Conservation (phyloP, 805 yeast species). For the Yarrowia osloensis region DNA sequence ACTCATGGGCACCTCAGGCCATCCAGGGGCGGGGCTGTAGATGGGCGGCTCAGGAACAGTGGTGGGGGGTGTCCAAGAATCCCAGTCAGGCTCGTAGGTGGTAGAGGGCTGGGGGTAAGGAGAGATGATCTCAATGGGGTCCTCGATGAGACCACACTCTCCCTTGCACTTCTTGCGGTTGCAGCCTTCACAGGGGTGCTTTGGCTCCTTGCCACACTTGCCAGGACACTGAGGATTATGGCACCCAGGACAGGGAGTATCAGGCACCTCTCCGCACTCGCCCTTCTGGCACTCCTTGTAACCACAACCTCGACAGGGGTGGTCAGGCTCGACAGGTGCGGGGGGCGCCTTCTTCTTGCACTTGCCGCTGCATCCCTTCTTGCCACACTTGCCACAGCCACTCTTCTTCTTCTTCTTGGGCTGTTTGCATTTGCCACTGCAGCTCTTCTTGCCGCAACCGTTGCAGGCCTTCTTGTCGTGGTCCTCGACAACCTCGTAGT, state of each 20-base stretch:
- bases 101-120: slow-evolving; percentile 13
- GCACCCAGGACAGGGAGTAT: slow-evolving; percentile 16
- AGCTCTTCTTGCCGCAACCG: slow-evolving; percentile 21
- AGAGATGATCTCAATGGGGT: slow-evolving; percentile 21
- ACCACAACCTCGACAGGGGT: slow-evolving; percentile 24
- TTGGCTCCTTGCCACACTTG: slow-evolving; percentile 22
- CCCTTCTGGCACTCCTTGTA: slow-evolving; percentile 12
- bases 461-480: neutral
- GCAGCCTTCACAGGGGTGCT: slow-evolving; percentile 18
- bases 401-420: slow-evolving; percentile 16
- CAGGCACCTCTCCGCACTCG: slow-evolving; percentile 2
- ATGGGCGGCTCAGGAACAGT: neutral
- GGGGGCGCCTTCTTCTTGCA: slow-evolving; percentile 13
- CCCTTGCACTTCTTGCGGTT: slow-evolving; percentile 27
- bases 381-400: slow-evolving; percentile 3
- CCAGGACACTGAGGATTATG: slow-evolving; percentile 7
- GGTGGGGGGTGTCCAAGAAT: neutral
- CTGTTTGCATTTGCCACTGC: slow-evolving; percentile 14
- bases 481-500: slow-evolving; percentile 9
- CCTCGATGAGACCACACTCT: slow-evolving; percentile 19
- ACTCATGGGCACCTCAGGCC: slow-evolving; percentile 19
- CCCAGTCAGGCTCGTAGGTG: neutral
- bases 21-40: slow-evolving; percentile 20
- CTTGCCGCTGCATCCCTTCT: slow-evolving; percentile 24
- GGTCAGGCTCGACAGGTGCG: neutral